Evolutionary conservation across 192 early-diverging fungal species (phyloP), one percentile per base, ranked within the genome.

Genomic region (Dispira simplex): DNA sequence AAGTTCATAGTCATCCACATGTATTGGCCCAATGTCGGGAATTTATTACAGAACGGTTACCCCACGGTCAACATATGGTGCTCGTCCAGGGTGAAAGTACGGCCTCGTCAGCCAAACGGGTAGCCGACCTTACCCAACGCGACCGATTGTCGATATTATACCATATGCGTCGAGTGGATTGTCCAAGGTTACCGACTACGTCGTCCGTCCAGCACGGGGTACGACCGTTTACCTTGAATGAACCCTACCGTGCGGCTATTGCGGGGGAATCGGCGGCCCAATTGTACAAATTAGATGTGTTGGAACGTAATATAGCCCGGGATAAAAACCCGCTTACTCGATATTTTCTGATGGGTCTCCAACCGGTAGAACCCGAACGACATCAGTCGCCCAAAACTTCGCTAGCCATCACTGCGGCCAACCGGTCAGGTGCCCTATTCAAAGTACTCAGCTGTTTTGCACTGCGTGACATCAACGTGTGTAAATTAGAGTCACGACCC

Each of bases 381-480:
- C 64, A 65, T 28, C 46, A 32, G 43, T 12, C 13, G 0, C 49
- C 64, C 3, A 65, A 65, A 32, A 65, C 64, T 28, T 53, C 47
- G 4, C 48, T 65, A 43, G 64, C 49, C 49, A 21, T 65, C 53
- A 56, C 53, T 16, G 46, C 53, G 20, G 32, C 47, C 21, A 65
- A 65, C 44, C 26, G 46, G 16, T 12, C 64, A 4, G 64, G 64
- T n/a, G 32, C 64, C n/a, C 44, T 65, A 26, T 65, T 54, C 43
- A 65, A 65, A 49, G 53, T 49, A 11, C 49, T 65, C 51, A 14
- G 26, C 18, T 65, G 64, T 8, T 65, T 65, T 65, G 64, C 64
- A 0, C n/a, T 65, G 49, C 64, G 64, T 53, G 64, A 65, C 52
- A 39, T 65, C 21, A 65, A 65, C 52, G 64, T 65, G 27, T 54